Percentiles rank a stretch among this genome's conserved stretches.
Conservation (phyloP, 2,329 filamentous ascomycete species). For the Xylariomycetidae sp. region DNA sequence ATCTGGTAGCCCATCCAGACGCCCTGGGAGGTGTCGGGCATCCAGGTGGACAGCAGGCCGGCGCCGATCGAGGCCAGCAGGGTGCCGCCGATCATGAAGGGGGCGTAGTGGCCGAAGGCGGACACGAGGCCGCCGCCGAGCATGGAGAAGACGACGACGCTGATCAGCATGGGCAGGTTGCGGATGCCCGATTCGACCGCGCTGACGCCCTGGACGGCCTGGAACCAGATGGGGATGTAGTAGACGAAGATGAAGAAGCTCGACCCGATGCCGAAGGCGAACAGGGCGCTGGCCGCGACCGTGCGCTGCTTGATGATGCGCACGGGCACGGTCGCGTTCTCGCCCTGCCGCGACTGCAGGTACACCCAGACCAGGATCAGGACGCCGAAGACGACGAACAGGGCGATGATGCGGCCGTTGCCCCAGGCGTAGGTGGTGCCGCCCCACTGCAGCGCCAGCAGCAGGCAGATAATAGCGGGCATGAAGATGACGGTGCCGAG, state of each 20-base stretch:
- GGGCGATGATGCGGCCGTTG: conserved; percentile 36
- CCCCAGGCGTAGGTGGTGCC: conserved; percentile 43
- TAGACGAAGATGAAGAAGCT: conserved; percentile 28
- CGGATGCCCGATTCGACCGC: conserved; percentile 31
- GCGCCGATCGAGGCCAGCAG: conserved; percentile 27
- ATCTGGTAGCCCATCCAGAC: conserved; percentile 41
- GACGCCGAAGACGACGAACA: conserved; percentile 38
- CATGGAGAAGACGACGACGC: conserved; percentile 24
- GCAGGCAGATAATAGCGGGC: conserved; percentile 22
- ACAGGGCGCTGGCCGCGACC: conserved; percentile 24
- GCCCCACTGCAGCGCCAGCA: conserved; percentile 19
- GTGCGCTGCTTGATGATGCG: conserved; percentile 34
- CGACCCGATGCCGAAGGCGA: conserved; percentile 30
- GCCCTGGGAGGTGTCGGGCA: conserved; percentile 20
- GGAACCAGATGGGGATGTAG: conserved; percentile 28
- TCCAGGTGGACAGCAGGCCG: conserved; percentile 36
- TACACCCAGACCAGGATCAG: conserved; percentile 27
- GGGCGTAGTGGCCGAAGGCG: conserved; percentile 33
- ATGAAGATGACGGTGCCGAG: conserved; percentile 23
- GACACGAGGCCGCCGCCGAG: conserved; percentile 24
- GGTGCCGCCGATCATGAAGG: conserved; percentile 33
- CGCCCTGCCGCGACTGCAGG: conserved; percentile 30
- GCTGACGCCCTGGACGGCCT: conserved; percentile 27
- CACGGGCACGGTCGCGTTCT: conserved; percentile 35
- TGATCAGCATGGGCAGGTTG: conserved; percentile 30